These are phyloP conservation scores for Russula sp. DNA, from an alignment of 768 basidiomycete species.

Conservation along the genomic window DNA sequence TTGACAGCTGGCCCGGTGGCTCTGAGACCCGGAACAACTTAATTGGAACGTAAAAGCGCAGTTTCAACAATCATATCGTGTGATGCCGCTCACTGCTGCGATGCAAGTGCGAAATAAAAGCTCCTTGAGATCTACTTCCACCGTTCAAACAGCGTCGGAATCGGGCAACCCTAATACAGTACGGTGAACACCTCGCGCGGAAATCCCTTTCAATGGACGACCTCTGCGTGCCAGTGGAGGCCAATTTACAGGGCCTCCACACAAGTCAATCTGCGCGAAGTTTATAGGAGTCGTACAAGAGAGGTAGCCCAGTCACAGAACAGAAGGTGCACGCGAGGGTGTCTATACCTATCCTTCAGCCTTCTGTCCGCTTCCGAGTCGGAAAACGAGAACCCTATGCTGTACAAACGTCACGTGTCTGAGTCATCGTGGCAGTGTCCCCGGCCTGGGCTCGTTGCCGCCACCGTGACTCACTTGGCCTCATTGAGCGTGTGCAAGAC, in stretches of 20 bases:
- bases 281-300: not conserved
- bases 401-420: not conserved
- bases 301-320: not conserved
- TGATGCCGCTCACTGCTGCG: no score
- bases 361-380: not conserved
- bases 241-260: conserved; percentile 5
- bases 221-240: not conserved
- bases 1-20: no score
- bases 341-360: not conserved
- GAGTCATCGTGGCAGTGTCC: no score
- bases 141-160: no score
- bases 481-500: conserved; percentile 9
- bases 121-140: no score
- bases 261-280: conserved; percentile 7
- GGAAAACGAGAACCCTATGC: no score
- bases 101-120: no score
- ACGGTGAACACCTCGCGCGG: no score
- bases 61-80: no score
- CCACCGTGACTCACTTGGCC: conserved; percentile 3
- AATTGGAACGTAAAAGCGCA: no score
- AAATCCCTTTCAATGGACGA: not conserved
- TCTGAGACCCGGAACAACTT: no score
- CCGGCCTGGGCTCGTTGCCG: not conserved
- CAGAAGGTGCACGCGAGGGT: not conserved
- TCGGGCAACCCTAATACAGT: no score